phyloP scores from a whole-genome alignment of 78 protist species.

The Mastigamoeba balamuthi region DNA sequence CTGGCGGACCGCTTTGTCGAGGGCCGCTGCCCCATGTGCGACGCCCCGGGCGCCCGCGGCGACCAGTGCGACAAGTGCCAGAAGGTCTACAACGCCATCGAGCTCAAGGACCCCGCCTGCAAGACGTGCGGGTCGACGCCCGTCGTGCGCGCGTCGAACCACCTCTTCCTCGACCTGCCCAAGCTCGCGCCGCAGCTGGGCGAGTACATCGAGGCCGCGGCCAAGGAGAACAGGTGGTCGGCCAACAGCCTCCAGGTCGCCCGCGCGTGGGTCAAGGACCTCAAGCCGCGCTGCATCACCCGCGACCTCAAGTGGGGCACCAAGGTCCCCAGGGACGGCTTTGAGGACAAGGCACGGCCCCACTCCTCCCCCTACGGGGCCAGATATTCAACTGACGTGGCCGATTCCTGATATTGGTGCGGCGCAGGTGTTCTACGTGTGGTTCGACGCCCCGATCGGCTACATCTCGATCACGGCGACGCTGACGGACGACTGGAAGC shows the following conservation, averaged over 20 bases:
- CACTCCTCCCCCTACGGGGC: neutral
- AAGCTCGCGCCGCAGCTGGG: slow-evolving; percentile 18
- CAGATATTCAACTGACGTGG: neutral
- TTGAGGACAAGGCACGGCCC: slow-evolving; percentile 22
- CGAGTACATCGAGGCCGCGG: slow-evolving; percentile 5
- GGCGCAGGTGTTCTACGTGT: slow-evolving; percentile 79
- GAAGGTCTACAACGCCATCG: slow-evolving; percentile 52
- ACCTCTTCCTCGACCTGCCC: slow-evolving; percentile 65
- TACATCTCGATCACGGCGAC: slow-evolving; percentile 75
- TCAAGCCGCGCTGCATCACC: slow-evolving; percentile 76
- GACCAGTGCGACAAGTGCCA: slow-evolving; percentile 87
- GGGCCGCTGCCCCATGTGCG: slow-evolving; percentile 77
- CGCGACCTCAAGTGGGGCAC: slow-evolving; percentile 87
- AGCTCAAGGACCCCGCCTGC: slow-evolving; percentile 43
- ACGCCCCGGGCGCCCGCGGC: slow-evolving; percentile 70
- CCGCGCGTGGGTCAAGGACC: slow-evolving; percentile 35
- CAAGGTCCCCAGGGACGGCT: slow-evolving; percentile 61
- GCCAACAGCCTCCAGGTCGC: slow-evolving; percentile 29
- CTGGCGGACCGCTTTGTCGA: slow-evolving; percentile 80
- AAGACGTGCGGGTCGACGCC: slow-evolving; percentile 35
- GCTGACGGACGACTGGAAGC: slow-evolving; percentile 61
- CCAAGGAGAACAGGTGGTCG: slow-evolving; percentile 24
- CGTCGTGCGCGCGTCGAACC: slow-evolving; percentile 30
- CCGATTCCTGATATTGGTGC: neutral
- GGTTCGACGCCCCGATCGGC: slow-evolving; percentile 92